Base-by-base conservation (phyloP, 2,329 filamentous ascomycete species). In the Setomelanomma holmii region DNA sequence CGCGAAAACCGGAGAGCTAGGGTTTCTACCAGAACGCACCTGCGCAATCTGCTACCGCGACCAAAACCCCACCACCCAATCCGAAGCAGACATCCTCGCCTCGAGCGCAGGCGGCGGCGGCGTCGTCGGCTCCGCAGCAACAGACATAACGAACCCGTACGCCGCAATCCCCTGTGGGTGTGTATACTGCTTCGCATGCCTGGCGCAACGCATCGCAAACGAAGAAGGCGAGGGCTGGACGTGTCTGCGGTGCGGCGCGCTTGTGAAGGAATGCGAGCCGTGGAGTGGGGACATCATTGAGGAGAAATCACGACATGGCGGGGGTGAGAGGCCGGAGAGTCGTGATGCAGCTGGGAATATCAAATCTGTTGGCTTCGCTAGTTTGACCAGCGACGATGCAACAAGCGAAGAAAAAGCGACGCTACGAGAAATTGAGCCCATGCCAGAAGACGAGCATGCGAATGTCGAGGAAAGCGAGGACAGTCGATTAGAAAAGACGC, bases 41-140 rank as follows among this genome's bases (percentile, higher is more conserved):
- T 99, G 95, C 74, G 93, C 93, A 43, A 97, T 99, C 58, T 99
- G 95, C 78, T 98, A 98, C 74, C 87, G 93, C 66, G 93, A 96
- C 64, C 91, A 96, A 73, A 97, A 96, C 71, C 84, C 89, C 8
- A 82, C 87, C 1, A 84, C 71, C 0, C 69, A 70, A 12, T 63
- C 85, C 1, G 87, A 84, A 40, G 53, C 63, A 22, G 91, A 96
- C 61, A 79, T 93, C 3, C 79, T 96, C 61, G 86, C 89, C 14
- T 59, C 67, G 4, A 67, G 65, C 1, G 85, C 86, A 0, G 82
- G 86, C 10, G 86, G 87, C 4, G 87, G 87, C 54, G 92, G 93
- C 12, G 89, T 96, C 10, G 83, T 96, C 36, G 93, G 93, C 16
- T 96, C 90, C 16, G 90, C 91, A 5, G 89, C 92, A 60, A 97